Conservation (phyloP, 2,329 filamentous ascomycete genomes). For the Cercospora sp. region DNA sequence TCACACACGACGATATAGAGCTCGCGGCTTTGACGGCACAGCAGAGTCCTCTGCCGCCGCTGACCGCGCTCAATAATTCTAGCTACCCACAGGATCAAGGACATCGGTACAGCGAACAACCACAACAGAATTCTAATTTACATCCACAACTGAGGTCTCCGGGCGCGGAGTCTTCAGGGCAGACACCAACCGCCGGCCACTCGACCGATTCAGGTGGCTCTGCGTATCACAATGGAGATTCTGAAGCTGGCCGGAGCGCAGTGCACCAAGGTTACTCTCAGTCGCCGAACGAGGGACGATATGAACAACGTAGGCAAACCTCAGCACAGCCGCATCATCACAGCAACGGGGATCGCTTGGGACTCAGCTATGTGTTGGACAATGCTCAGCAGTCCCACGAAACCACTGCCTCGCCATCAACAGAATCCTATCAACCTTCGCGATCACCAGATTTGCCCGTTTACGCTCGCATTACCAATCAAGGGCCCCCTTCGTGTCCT, state of each 20-base stretch:
- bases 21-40: conserved; percentile 50
- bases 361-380: conserved; percentile 69
- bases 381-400: conserved; percentile 11
- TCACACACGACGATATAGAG: conserved; percentile 42
- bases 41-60: conserved; percentile 45
- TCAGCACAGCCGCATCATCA: conserved; percentile 6
- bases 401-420: conserved; percentile 17
- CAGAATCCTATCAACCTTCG: conserved; percentile 15
- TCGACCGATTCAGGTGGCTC: neutral
- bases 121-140: conserved; percentile 28
- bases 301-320: neutral
- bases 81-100: conserved; percentile 10
- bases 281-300: conserved; percentile 1
- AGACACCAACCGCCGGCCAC: conserved; percentile 17
- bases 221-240: conserved; percentile 14
- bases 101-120: conserved; percentile 18
- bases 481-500: conserved; percentile 69
- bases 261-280: conserved; percentile 1
- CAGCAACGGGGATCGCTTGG: conserved; percentile 9
- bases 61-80: conserved; percentile 16
- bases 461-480: conserved; percentile 48
- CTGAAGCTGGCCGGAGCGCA: neutral
- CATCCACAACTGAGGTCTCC: conserved; percentile 39
- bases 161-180: conserved; percentile 16
- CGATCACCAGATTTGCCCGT: conserved; percentile 28